Base-by-base conservation (phyloP, 306 rosid genomes). In the Ochetophila trinervis region DNA sequence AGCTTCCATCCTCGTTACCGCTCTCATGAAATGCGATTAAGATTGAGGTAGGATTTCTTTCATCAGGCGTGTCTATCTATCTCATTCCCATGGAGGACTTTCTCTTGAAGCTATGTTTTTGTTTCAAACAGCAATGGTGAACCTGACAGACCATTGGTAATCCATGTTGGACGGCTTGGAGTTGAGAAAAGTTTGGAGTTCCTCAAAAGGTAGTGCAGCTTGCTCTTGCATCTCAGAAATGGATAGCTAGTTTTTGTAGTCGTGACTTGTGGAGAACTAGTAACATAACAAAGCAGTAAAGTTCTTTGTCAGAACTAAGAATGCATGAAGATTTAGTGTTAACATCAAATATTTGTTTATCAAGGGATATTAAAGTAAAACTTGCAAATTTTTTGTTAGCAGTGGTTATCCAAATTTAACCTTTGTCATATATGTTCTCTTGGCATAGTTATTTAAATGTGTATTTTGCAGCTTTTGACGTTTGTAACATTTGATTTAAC, bases 111-210 rank as follows among this genome's bases (percentile, higher is more conserved):
- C 36, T 63, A 5, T 53, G 18, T 49, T 37, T 6, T 60, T 76
- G 58, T 76, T 49, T 24, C 62, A 23, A 68, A 70, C 83, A 94
- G 99, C 74, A 68, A 78, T 22, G 96, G 91, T 55, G 97, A 94
- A 67, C 96, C 90, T 1, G 95, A 90, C 60, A 94, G 85, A 65
- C 99, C 99, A 37, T 79, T 94, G 84, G 83, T 90, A 68, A 76
- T 94, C 78, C 99, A 94, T 71, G 97, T 94, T 53, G 99, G 99
- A 74, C 80, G 99, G 74, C 79, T 94, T 62, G 99, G 99, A 73
- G 94, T 90, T 21, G 99, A 94, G 84, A 94, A 94, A 87, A 94
- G 97, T 69, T 83, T 94, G 79, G 97, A 90, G 70, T 94, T 90
- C 71, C 86, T 87, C 63, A 93, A 85, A 78, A 82, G 97, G 99